Conservation (phyloP, 192 early-diverging fungal species). For the Umbelopsis ramanniana region DNA sequence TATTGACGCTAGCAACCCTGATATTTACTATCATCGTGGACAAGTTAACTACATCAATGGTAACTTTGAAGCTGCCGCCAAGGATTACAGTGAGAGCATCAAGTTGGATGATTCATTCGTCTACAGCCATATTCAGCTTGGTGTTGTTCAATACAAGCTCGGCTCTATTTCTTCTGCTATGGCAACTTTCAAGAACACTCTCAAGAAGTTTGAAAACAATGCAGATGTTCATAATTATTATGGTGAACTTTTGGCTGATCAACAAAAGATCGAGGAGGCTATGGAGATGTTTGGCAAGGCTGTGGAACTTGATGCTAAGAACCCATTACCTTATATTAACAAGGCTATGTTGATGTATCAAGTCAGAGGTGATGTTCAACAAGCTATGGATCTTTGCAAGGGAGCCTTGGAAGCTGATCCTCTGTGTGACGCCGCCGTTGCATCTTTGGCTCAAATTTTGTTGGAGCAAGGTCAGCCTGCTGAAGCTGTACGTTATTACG, state of each 20-base stretch:
- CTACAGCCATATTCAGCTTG: slow-evolving; percentile 93
- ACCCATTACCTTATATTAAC: slow-evolving; percentile 98
- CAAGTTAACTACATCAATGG: slow-evolving; percentile 83
- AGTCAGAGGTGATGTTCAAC: slow-evolving; percentile 68
- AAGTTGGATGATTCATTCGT: slow-evolving; percentile 82
- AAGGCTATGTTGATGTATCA: slow-evolving; percentile 87
- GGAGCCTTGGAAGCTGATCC: slow-evolving; percentile 90
- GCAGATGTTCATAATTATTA: slow-evolving; percentile 98
- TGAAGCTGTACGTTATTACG: slow-evolving; percentile 83
- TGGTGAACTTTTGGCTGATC: slow-evolving; percentile 92
- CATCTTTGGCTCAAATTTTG: slow-evolving; percentile 78
- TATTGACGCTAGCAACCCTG: slow-evolving; percentile 74
- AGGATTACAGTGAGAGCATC: slow-evolving; percentile 83
- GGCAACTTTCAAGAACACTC: slow-evolving; percentile 79
- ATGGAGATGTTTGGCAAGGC: slow-evolving; percentile 88
- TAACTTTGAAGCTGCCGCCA: slow-evolving; percentile 77
- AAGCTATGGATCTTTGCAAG: slow-evolving; percentile 77
- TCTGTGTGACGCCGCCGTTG: slow-evolving; percentile 93
- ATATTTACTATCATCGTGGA: slow-evolving; percentile 87
- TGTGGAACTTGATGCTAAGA: slow-evolving; percentile 74
- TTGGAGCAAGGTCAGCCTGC: slow-evolving; percentile 85
- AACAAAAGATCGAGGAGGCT: slow-evolving; percentile 82
- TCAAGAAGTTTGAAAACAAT: slow-evolving; percentile 74
- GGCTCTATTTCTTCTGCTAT: slow-evolving; percentile 77
- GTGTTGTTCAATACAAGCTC: slow-evolving; percentile 90